Conservation (phyloP, 768 basidiomycete genomes). For the Pleurotus giganteus region DNA sequence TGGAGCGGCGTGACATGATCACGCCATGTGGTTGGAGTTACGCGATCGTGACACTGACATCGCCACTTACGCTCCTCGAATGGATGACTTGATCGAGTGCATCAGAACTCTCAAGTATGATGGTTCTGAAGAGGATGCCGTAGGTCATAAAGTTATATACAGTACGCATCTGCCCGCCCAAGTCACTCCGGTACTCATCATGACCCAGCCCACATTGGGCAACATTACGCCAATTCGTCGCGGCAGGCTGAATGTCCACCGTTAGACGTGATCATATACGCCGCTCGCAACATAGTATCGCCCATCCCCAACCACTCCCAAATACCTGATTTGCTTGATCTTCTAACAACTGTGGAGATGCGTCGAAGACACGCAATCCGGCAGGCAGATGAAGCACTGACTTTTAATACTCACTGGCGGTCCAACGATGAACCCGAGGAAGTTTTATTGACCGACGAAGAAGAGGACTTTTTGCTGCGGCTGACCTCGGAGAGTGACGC, state of each 20-base stretch:
- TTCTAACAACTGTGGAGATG: constrained; percentile 35
- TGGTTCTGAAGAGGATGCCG: not conserved
- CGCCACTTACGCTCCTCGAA: no score
- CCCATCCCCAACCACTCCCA: constrained; percentile 21
- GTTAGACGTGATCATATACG: constrained; percentile 27
- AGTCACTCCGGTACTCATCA: not conserved
- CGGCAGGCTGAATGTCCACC: constrained; percentile 18
- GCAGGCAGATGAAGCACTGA: constrained; percentile 23
- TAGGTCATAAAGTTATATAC: not conserved
- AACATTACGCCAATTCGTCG: not conserved
- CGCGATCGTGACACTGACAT: no score
- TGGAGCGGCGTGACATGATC: no score
- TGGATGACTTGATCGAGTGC: constrained; percentile 2
- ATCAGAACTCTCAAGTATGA: not conserved
- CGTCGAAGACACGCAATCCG: constrained; percentile 27
- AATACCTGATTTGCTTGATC: constrained; percentile 31
- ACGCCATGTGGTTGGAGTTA: no score
- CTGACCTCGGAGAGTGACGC: constrained; percentile 14
- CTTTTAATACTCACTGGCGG: constrained; percentile 25
- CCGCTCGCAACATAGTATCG: constrained; percentile 28
- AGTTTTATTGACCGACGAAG: constrained; percentile 16
- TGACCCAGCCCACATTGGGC: not conserved
- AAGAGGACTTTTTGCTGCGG: constrained; percentile 17
- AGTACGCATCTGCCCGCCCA: not conserved
- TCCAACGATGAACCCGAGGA: constrained; percentile 11